Base-by-base conservation (phyloP, 495 filamentous ascomycete species). In the Hypoxylon fragiforme region DNA sequence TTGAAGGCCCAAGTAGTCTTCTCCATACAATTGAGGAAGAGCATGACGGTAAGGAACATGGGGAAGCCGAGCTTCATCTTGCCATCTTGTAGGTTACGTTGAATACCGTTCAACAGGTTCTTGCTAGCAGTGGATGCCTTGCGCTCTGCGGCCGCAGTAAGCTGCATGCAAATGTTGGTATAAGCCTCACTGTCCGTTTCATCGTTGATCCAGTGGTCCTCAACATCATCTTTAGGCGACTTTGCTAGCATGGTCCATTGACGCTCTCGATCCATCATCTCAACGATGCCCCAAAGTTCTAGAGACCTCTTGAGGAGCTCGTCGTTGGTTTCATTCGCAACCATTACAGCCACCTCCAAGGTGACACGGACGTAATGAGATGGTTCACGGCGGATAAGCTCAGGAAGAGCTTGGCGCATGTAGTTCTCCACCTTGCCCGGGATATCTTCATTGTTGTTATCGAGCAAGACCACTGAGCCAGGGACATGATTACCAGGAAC, bases 1-100 rank as follows among this genome's bases (percentile, higher is more conserved):
- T 83, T 85, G 74, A 89, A 91, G 0, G 88, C 78, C 85, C 89
- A 92, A 44, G 84, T 87, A n/a, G 86, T 87, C 65, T 89, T 86
- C 70, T 94, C 90, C 7, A 92, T 81, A 49, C 87, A 90, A 66
- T 86, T 88, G 30, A 94, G 73, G 13, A 92, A 77, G 28, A 94
- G 80, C 48, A 92, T 70, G 9, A 85, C 81, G 3, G 85, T 82
- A 12, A 92, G 74, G 68, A 89, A 92, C 36, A 86, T 90, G 61
- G 85, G 83, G 52, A 91, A 90, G 32, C 73, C 73, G 60, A 81
- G 81, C 52, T 79, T 85, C 34, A 77, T 80, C 68, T 89, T 85
- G 64, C 84, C 81, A 36, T 87, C 83, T 54, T 87, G 85, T n/a
- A 92, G 72, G 2, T 89, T 75, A 7, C 85, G 82, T 64, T 92